Evolutionary conservation across 169 alveolate species (phyloP).

Genomic region (Cystoisospora suis): DNA sequence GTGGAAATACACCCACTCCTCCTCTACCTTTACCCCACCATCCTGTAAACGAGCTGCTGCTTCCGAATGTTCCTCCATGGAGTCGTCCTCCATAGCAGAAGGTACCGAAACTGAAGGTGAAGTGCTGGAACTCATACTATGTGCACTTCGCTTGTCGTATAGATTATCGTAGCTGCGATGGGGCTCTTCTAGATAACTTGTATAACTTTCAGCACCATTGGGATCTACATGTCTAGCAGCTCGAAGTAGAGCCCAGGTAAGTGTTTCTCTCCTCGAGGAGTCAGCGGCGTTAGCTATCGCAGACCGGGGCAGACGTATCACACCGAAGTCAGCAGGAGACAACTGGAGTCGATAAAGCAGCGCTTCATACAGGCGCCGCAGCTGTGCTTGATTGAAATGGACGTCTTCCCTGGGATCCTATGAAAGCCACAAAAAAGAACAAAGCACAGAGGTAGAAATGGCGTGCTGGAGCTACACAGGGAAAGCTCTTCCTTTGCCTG

Average conservation of each 20-base stretch:
- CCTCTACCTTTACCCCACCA: neutral
- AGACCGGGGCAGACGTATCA: conserved; percentile 1
- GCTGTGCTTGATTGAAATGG: neutral
- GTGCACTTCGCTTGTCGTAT: too few species aligned
- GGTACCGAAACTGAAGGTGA: neutral
- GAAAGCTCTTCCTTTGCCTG: too few species aligned
- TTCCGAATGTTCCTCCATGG: neutral
- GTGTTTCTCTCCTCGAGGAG: neutral
- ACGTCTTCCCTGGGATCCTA: neutral
- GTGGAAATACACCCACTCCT: neutral
- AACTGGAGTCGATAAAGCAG: neutral
- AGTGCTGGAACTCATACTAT: neutral
- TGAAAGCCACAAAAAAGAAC: too few species aligned
- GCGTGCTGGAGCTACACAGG: too few species aligned
- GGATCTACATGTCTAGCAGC: neutral
- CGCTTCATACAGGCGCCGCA: neutral
- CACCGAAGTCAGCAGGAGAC: conserved; percentile 7
- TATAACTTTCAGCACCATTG: too few species aligned
- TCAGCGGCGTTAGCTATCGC: neutral
- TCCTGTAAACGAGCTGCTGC: too few species aligned
- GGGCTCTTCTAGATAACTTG: too few species aligned
- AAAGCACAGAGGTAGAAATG: too few species aligned
- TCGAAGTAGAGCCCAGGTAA: neutral
- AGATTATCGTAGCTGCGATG: too few species aligned
- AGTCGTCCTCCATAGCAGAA: neutral